These are phyloP conservation scores for Xerocomus brunneocitrinus DNA, from an alignment of 768 basidiomycete genomes.

Conservation along the genomic window DNA sequence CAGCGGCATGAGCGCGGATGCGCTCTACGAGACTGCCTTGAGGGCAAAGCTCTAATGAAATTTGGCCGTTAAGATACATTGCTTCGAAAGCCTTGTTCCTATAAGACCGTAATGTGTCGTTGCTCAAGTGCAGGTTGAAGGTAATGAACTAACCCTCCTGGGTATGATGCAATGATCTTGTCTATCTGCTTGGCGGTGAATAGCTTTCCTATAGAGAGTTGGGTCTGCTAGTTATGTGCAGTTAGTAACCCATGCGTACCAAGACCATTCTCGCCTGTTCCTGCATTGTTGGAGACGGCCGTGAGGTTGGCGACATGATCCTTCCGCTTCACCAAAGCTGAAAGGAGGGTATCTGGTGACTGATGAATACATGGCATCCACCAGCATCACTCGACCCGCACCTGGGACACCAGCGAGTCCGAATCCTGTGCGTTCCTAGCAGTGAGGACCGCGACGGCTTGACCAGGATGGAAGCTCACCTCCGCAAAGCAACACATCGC, in stretches of 20 bases:
- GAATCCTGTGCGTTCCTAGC: conserved; percentile 55
- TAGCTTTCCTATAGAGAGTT: conserved; percentile 52
- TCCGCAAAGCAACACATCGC: conserved; percentile 73
- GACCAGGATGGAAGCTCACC: conserved; percentile 44
- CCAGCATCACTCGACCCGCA: conserved; percentile 24
- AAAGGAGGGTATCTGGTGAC: conserved; percentile 70
- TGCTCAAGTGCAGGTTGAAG: neutral
- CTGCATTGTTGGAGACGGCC: conserved; percentile 88
- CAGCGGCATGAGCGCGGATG: conserved; percentile 83
- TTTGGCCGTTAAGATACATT: conserved; percentile 73
- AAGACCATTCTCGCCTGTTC: conserved; percentile 63
- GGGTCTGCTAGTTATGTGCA: neutral
- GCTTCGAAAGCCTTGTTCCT: conserved; percentile 86
- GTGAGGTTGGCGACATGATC: conserved; percentile 66
- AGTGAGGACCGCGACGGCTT: neutral
- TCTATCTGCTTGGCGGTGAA: conserved; percentile 69
- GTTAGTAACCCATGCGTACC: conserved; percentile 36
- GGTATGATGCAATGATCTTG: conserved; percentile 87
- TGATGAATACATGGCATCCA: neutral
- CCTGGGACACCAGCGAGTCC: conserved; percentile 87
- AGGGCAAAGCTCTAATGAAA: conserved; percentile 84
- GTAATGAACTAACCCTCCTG: conserved; percentile 59
- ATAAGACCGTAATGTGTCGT: neutral
- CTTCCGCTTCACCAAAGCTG: conserved; percentile 66
- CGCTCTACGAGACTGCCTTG: conserved; percentile 90